A percentile compares a stretch with the other conserved stretches of the same genome.
Evolutionary conservation across 768 basidiomycete genomes (phyloP).

Genomic region (Mycena sanguinolenta): DNA sequence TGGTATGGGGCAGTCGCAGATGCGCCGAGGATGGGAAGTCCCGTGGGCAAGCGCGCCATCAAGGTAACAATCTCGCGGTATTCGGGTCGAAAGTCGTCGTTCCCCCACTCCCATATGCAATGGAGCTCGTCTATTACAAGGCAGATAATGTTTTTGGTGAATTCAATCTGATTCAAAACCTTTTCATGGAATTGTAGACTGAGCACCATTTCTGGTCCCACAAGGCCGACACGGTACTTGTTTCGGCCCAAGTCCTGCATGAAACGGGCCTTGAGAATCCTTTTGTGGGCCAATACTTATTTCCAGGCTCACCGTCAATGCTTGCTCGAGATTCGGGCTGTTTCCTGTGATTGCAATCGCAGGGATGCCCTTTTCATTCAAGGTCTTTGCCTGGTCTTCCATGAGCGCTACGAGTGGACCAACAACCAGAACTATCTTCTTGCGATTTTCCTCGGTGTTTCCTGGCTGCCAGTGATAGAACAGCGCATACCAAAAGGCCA

Average conservation of each 20-base stretch:
- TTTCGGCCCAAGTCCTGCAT: conserved; percentile 21
- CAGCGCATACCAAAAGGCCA: conserved; percentile 38
- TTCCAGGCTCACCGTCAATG: conserved; percentile 10
- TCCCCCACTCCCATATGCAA: conserved; percentile 42
- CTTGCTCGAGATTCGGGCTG: conserved; percentile 17
- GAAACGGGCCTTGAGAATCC: not conserved
- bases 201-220: conserved; percentile 36
- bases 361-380: conserved; percentile 24
- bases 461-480: conserved; percentile 38
- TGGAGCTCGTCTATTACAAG: conserved; percentile 42
- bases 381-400: conserved; percentile 18
- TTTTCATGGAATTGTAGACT: conserved; percentile 20
- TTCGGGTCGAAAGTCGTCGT: conserved; percentile 30
- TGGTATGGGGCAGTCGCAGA: conserved; percentile 22
- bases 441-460: conserved; percentile 1
- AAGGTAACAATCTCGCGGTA: conserved; percentile 17
- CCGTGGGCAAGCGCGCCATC: conserved; percentile 23
- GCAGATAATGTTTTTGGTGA: conserved; percentile 22
- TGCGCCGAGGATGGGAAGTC: conserved; percentile 30
- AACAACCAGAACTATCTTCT: conserved; percentile 36
- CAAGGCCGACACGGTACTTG: conserved; percentile 33
- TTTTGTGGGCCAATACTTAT: not conserved
- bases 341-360: conserved; percentile 15
- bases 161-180: conserved; percentile 26
- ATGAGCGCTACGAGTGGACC: conserved; percentile 33